Base-by-base conservation (phyloP, 2,329 filamentous ascomycete genomes). In the Salinomyces thailandicus region DNA sequence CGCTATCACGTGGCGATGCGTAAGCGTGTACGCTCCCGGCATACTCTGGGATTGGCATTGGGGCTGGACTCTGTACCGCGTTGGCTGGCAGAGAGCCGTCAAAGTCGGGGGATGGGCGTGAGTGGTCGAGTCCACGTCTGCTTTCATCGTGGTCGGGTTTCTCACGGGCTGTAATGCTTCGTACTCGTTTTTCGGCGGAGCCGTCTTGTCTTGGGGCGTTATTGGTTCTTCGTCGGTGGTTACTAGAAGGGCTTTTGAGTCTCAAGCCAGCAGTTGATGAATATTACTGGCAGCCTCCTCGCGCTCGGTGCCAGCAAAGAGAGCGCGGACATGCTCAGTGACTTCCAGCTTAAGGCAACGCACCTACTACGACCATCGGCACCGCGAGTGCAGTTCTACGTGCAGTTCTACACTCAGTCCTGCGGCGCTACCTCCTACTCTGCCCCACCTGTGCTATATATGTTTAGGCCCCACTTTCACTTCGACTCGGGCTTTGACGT, bases 261-360 rank as follows among this genome's bases (percentile, higher is more conserved):
- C 39, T 46, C 59, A 4, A 54, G 68, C 9, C 72, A 75, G 1
- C 77, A 79, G 59, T 62, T 66, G 37, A 66, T 79, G 57, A 81
- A 81, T 60, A 60, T 80, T 17, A 66, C 77, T 26, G 75, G 75
- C 19, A 75, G 75, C 22, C 54, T 57, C 20, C 46, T 62, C 19
- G 55, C 52, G 18, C 49, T 43, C 33, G 53, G 58, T 36, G 54
- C 53, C 17, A 49, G 55, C 26, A 51, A 54, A 29, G 53, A 58
- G 37, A 48, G 51, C 35, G 68, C 61, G 19, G 59, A 66, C 32
- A 61, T 79, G n/a, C 68, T 73, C 20, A 66, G 66, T 37, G 77
- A 81, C 49, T n/a, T n/a, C n/a, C n/a, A n/a, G n/a, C 78, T 81
- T 65, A 68, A 75, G 18, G 73, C 74, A 20, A 77, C 75, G 2